Evolutionary conservation across 805 yeast genomes (phyloP), one percentile per base, ranked within the genome.

Genomic region (Allodekkera sacchari): DNA sequence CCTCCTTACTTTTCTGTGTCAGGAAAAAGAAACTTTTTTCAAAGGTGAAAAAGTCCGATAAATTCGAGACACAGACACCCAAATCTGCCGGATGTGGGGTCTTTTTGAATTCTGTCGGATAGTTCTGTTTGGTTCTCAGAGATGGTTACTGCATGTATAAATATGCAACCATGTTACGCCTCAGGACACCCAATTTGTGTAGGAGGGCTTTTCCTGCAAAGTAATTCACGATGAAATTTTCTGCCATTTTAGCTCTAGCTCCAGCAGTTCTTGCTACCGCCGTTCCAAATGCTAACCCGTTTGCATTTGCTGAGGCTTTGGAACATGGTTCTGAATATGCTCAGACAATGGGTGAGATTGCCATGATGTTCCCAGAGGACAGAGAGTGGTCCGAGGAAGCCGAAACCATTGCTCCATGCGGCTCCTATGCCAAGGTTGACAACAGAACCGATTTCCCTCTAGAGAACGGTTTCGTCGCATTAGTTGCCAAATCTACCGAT

Each of bases 341-440:
- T 20, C 50, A 53, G 35, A 47, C 55, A 27, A 59, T 59, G 64
- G 65, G 65, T 17, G 64, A 61, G 31, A 52, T 57, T 19, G 59
- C 63, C 28, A 48, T 59, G 45, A 27, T 65, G 35, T 65, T 57
- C 50, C 71, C 71, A 36, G 38, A 43, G 5, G 63, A 53, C 34
- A 60, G 71, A 53, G 63, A 55, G 38, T 65, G 71, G 71, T 50
- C 62, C 16, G 68, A 56, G 28, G 68, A 61, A 29, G 53, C 55
- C 15, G 71, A 65, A 42, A 60, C 61, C 41, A 48, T 54, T 21
- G 66, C 68, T 8, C 71, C 71, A 38, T 65, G 71, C 49, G 71
- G 71, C 30, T 53, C 66, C 5, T 44, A 43, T 25, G 50, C 57
- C 27, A 44, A 52, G 25, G 45, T 49, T 12, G 33, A 36, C 15